Evolutionary conservation across 306 rosid genomes (phyloP).

Genomic region (Quercus rubra): DNA sequence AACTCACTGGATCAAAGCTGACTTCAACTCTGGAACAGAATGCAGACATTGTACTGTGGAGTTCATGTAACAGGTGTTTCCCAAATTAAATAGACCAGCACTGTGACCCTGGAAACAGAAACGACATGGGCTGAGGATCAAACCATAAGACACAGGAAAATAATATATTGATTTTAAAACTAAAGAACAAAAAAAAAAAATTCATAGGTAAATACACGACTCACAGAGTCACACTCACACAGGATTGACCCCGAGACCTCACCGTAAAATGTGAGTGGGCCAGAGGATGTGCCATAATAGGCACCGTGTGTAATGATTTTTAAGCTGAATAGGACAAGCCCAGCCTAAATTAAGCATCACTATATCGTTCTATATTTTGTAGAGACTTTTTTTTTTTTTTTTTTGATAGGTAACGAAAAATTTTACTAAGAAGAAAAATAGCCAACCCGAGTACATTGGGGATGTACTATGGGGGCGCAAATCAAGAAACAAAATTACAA

Average conservation of each 20-base stretch:
- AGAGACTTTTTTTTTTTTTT: no score
- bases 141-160: neutral
- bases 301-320: neutral
- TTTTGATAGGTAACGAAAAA: no score
- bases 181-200: neutral
- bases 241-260: neutral
- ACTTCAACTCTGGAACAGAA: constrained; percentile 97
- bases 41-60: constrained; percentile 97
- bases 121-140: neutral
- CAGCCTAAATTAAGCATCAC: neutral
- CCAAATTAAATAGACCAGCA: constrained; percentile 95
- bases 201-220: neutral
- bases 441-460: no score
- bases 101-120: constrained; percentile 67
- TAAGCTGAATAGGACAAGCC: neutral
- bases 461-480: no score
- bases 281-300: neutral
- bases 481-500: no score
- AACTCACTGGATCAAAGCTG: constrained; percentile 80
- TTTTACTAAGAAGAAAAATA: no score
- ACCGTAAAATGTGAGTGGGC: neutral
- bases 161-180: neutral
- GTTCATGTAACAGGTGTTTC: constrained; percentile 98
- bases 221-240: neutral
- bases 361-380: no score